These are phyloP conservation scores for Graphium sp. DNA, from an alignment of 2,329 filamentous ascomycete genomes.

Conservation along the genomic window DNA sequence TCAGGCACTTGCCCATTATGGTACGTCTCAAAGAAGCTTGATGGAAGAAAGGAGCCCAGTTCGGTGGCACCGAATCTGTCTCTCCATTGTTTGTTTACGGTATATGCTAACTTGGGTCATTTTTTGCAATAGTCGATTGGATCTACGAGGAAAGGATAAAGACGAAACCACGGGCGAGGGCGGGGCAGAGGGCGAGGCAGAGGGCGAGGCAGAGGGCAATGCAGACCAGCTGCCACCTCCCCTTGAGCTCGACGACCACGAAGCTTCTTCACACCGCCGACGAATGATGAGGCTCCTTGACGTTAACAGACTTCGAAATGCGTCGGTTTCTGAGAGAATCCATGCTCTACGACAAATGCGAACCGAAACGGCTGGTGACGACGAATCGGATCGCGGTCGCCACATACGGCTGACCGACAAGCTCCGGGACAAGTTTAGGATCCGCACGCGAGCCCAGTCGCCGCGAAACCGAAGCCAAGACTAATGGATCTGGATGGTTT, in stretches of 20 bases:
- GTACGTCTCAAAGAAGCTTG: too few species aligned
- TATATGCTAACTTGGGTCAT: constrained; percentile 1
- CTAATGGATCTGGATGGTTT: too few species aligned
- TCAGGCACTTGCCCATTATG: constrained; percentile 54
- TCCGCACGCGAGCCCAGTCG: constrained; percentile 27
- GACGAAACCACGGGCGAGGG: constrained; percentile 9
- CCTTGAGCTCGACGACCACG: constrained; percentile 19
- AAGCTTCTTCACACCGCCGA: constrained; percentile 17
- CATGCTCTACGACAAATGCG: constrained; percentile 33
- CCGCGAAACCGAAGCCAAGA: neutral
- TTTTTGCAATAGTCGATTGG: constrained; percentile 26
- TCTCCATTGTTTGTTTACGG: neutral
- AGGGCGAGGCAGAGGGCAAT: constrained; percentile 8
- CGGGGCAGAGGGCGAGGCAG: constrained; percentile 9
- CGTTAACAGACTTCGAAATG: constrained; percentile 37
- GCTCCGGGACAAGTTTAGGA: constrained; percentile 34
- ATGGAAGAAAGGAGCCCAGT: too few species aligned
- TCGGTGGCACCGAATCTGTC: neutral
- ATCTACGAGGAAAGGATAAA: constrained; percentile 22
- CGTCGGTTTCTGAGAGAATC: constrained; percentile 45
- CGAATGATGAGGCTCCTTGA: constrained; percentile 37
- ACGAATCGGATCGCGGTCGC: constrained; percentile 16
- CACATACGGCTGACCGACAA: constrained; percentile 27
- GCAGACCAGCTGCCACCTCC: constrained; percentile 18
- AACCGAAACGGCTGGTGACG: constrained; percentile 9